A percentile compares a stretch with the other conserved stretches of the same genome.
Evolutionary conservation across 257 asterid species (phyloP).

Genomic region (Jasminum sambac): DNA sequence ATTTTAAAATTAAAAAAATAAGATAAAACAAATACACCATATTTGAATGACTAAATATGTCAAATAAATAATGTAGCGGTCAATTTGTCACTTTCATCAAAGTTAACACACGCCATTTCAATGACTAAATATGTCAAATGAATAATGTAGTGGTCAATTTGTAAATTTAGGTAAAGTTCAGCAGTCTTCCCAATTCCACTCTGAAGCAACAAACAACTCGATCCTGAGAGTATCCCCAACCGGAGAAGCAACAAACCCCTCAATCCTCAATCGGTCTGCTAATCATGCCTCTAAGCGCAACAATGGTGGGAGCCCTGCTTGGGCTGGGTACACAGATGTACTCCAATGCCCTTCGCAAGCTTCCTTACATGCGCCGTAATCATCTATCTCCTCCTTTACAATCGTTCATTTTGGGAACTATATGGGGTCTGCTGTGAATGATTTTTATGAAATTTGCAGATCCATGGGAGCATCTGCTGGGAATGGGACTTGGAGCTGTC

Average conservation of each 20-base stretch:
- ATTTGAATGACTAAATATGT: no score
- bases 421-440: slow-evolving; percentile 1
- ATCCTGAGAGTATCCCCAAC: neutral
- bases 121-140: no score
- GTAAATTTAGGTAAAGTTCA: no score
- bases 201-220: neutral
- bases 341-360: slow-evolving; percentile 97
- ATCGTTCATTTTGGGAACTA: neutral
- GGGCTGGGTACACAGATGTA: slow-evolving; percentile 94
- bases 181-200: neutral
- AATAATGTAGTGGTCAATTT: no score
- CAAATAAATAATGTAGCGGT: no score
- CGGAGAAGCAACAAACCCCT: slow-evolving; percentile 1
- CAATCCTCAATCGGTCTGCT: neutral
- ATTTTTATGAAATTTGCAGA: slow-evolving; percentile 41
- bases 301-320: slow-evolving; percentile 75
- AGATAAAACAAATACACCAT: no score
- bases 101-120: no score
- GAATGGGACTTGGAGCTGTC: slow-evolving; percentile 90
- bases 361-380: slow-evolving; percentile 98
- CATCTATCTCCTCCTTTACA: neutral
- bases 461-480: slow-evolving; percentile 99
- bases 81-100: no score
- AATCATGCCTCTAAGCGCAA: slow-evolving; percentile 80
- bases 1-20: no score